Evolutionary conservation across 371 early-diverging fungal genomes (phyloP), one percentile per base, ranked within the genome.

Genomic region (Mucor ambiguus): DNA sequence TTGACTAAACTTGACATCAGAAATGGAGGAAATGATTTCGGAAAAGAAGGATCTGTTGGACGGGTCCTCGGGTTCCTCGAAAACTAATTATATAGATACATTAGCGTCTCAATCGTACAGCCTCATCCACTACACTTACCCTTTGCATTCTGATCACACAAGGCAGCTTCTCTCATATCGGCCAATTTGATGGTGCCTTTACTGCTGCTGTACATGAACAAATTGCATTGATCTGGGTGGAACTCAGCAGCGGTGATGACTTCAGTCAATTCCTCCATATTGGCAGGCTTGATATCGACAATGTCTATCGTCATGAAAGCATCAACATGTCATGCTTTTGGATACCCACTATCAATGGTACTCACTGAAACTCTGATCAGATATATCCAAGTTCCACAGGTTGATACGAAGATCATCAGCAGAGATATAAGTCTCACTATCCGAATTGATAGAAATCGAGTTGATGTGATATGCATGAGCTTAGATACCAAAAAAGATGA

Each of bases 21-120:
- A 95, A 57, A 98, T 95, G 5, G 98, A 98, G 1, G 98, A 95
- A 54, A 98, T 96, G 74, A 98, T 98, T 77, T 98, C 99, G 37
- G 97, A 96, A 80, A 98, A 98, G 83, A 98, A 98, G 12, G 96
- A 95, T 76, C 95, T 93, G 73, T 88, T 91, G 35, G 88, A 81
- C 5, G 95, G 96, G 73, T 98, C 98, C 76, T 98, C 98, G 58
- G 92, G 89, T 67, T 94, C 96, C 75, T 96, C 96, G 80, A 95
- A 98, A 58, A 95, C 96, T 93, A 73, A 4, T 33, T n/a, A 28
- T 2, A 28, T 1, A 9, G 14, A 28, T 24, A 8, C 22, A 22
- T 24, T 16, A 48, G 22, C 48, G 20, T 5, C 14, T 18, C 44
- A 7, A 56, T 24, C 10, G 33, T 24, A 22, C 35, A 10, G 8